These are phyloP conservation scores for Lentinula edodes DNA, from an alignment of 768 basidiomycete genomes.

Conservation along the genomic window DNA sequence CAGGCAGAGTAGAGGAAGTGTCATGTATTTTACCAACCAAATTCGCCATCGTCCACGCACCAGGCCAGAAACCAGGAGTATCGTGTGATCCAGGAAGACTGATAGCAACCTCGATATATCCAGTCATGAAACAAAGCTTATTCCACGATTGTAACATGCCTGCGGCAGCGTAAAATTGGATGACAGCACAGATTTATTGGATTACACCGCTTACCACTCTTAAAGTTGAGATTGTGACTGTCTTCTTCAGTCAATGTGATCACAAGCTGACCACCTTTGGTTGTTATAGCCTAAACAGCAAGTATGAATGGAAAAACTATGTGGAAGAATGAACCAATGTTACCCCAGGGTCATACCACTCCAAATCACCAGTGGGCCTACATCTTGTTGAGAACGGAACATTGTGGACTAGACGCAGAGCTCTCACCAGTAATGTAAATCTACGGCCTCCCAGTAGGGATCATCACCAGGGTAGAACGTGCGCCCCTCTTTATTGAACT, in stretches of 20 bases:
- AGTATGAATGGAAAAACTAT: not conserved
- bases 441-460: conserved; percentile 80
- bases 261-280: conserved; percentile 69
- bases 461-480: conserved; percentile 75
- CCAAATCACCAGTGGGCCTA: conserved; percentile 67
- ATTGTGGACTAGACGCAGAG: not conserved
- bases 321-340: conserved; percentile 11
- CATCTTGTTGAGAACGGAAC: not conserved
- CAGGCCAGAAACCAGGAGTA: conserved; percentile 84
- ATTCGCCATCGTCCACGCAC: conserved; percentile 78
- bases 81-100: conserved; percentile 62
- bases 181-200: conserved; percentile 28
- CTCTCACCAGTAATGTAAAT: conserved; percentile 78
- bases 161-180: conserved; percentile 25
- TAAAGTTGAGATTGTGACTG: conserved; percentile 79
- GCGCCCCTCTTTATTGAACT: conserved; percentile 65
- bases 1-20: conserved; percentile 1
- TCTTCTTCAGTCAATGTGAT: conserved; percentile 70
- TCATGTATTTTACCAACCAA: conserved; percentile 29
- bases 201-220: conserved; percentile 63
- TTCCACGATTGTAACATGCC: conserved; percentile 87
- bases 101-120: conserved; percentile 80
- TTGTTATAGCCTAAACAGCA: conserved; percentile 54
- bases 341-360: conserved; percentile 80
- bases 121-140: conserved; percentile 91